Base-by-base conservation (phyloP, 441 rosid genomes). In the Euphorbia schlechtendalii region DNA sequence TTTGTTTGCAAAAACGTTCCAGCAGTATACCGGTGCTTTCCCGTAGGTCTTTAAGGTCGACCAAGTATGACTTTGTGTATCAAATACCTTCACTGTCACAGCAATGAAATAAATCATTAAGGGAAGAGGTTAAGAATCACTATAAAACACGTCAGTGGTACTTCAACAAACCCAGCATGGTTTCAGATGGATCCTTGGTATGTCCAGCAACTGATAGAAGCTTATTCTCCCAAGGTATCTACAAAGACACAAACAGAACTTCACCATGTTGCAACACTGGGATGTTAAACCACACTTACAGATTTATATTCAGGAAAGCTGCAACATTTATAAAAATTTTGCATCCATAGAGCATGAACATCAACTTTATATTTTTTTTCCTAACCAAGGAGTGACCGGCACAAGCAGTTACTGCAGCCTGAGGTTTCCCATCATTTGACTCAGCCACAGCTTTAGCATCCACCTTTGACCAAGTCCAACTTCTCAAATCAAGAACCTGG, bases 381-480 rank as follows among this genome's bases (percentile, higher is more conserved):
- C 98, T 80, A 64, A 96, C 98, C 98, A 92, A 76, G 21, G 97
- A 86, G 82, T 90, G 99, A 74, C 98, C 99, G 66, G 99, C 98
- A 78, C 96, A 85, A 52, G 94, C 84, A 67, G 86, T 73, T 59
- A 82, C 59, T 38, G 71, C 61, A 43, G 80, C 67, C 20, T 80
- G 80, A 72, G 88, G 57, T 61, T 78, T 74, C 8, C 82, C 73
- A 69, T 89, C 96, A 41, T 69, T 71, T 28, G 89, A 71, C 69
- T 84, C 89, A 65, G 78, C 67, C 57, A 65, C 85, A 64, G 57
- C 71, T 77, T 84, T 88, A 61, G 83, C 82, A 78, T 87, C 92
- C 74, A 96, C 73, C 83, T 82, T 92, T 66, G 96, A 83, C 99
- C 99, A 96, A 64, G 84, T 78, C 96, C 98, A 92, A 66, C 82